phyloP scores from a whole-genome alignment of 495 filamentous ascomycete species.

The Penicillium salamii region DNA sequence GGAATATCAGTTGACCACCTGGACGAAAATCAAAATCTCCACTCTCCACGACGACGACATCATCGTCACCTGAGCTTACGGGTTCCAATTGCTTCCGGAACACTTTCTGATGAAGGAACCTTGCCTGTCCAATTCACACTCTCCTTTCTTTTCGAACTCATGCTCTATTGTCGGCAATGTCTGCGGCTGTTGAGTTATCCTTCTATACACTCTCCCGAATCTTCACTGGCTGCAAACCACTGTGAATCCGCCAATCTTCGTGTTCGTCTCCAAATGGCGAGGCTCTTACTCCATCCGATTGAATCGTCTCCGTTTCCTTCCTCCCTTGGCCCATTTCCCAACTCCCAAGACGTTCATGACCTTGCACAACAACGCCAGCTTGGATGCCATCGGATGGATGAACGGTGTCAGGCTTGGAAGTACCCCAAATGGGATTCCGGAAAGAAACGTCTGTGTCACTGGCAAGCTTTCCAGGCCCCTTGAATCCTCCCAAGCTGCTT shows the following conservation, averaged over 20 bases:
- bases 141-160: too few species aligned
- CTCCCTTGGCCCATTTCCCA: conserved; percentile 49
- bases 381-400: conserved; percentile 10
- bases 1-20: too few species aligned
- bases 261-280: conserved; percentile 20
- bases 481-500: conserved; percentile 40
- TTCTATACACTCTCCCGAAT: conserved; percentile 35
- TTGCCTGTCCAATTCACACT: too few species aligned
- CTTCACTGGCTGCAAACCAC: conserved; percentile 27
- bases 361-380: conserved; percentile 26
- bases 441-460: conserved; percentile 50
- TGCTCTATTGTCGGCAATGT: too few species aligned
- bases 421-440: conserved; percentile 25
- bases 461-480: conserved; percentile 46
- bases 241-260: conserved; percentile 32
- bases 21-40: too few species aligned
- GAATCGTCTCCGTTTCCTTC: conserved; percentile 9
- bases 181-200: too few species aligned
- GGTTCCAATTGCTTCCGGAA: too few species aligned
- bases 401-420: conserved; percentile 16
- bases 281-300: neutral
- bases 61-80: too few species aligned
- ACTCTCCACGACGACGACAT: too few species aligned
- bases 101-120: too few species aligned
- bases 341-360: conserved; percentile 49